phyloP scores from a whole-genome alignment of 768 basidiomycete species.

The Lactarius psammicola region DNA sequence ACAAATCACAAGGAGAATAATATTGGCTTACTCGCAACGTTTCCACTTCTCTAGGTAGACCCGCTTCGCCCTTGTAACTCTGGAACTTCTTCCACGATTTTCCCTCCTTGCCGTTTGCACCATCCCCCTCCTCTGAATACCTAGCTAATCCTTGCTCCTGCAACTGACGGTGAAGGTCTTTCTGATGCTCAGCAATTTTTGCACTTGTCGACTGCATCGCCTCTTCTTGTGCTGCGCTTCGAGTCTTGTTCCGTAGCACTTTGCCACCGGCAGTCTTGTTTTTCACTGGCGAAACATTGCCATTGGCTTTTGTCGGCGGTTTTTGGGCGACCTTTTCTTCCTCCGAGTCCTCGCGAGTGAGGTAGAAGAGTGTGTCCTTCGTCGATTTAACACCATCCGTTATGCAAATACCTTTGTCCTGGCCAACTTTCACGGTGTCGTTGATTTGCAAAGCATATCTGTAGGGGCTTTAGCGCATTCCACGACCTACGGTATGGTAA shows the following conservation, averaged over 20 bases:
- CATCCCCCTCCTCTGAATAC: conserved; percentile 80
- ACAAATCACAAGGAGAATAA: neutral
- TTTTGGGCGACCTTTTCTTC: conserved; percentile 58
- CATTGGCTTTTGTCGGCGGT: conserved; percentile 58
- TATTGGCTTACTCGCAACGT: conserved; percentile 61
- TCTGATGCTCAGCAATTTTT: conserved; percentile 85
- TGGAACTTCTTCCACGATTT: conserved; percentile 96
- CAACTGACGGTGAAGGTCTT: conserved; percentile 70
- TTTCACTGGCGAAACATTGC: conserved; percentile 59
- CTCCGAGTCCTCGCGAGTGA: conserved; percentile 58
- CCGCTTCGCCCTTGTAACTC: conserved; percentile 94
- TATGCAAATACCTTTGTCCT: conserved; percentile 62
- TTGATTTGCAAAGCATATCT: conserved; percentile 88
- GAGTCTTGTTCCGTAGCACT: conserved; percentile 86
- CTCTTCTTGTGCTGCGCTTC: conserved; percentile 84
- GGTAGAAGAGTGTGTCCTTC: conserved; percentile 88
- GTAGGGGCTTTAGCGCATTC: conserved; percentile 1
- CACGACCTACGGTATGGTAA: neutral
- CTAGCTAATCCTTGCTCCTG: conserved; percentile 79
- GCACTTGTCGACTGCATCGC: conserved; percentile 73
- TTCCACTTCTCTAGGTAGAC: conserved; percentile 81
- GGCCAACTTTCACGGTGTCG: conserved; percentile 81
- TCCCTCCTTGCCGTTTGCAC: conserved; percentile 73
- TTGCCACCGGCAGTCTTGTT: conserved; percentile 78
- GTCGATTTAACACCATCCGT: conserved; percentile 82